These are phyloP conservation scores for Aspergillus jensenii DNA, from an alignment of 2,329 filamentous ascomycete genomes.

Conservation along the genomic window DNA sequence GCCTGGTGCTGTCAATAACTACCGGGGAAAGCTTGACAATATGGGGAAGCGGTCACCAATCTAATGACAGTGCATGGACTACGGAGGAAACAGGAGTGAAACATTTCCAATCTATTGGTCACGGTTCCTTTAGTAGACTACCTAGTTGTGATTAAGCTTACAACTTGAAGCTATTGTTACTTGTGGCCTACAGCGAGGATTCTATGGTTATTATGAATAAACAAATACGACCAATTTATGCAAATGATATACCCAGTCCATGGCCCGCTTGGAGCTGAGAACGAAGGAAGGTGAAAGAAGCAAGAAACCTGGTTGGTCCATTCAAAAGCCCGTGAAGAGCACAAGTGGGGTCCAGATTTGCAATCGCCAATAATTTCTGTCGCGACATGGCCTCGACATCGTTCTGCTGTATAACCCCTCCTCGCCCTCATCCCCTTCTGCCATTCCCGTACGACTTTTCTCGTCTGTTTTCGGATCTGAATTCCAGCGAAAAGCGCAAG, in stretches of 20 bases:
- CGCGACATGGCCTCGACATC: background rate
- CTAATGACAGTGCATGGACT: background rate
- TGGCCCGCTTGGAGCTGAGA: background rate
- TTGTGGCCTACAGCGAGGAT: background rate
- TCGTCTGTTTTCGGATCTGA: background rate
- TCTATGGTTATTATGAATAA: too few species aligned
- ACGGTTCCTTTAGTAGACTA: too few species aligned
- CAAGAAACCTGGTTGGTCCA: conserved; percentile 2
- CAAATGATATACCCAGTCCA: background rate
- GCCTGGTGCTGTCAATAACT: too few species aligned
- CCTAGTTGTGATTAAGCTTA: background rate
- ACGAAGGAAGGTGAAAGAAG: conserved; percentile 1
- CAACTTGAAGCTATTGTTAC: background rate
- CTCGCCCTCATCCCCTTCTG: background rate
- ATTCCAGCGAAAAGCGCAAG: background rate
- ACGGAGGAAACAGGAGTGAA: too few species aligned
- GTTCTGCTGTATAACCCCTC: conserved; percentile 4
- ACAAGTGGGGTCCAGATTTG: conserved; percentile 9
- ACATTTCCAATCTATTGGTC: background rate
- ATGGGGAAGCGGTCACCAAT: too few species aligned
- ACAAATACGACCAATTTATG: background rate
- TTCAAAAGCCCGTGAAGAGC: background rate
- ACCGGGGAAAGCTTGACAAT: too few species aligned
- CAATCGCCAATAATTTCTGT: conserved; percentile 4
- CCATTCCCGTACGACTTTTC: background rate